A percentile compares a stretch with the other conserved stretches of the same genome.
Evolutionary conservation across 2,329 filamentous ascomycete species (phyloP).

Genomic region (Shiraia sp.): DNA sequence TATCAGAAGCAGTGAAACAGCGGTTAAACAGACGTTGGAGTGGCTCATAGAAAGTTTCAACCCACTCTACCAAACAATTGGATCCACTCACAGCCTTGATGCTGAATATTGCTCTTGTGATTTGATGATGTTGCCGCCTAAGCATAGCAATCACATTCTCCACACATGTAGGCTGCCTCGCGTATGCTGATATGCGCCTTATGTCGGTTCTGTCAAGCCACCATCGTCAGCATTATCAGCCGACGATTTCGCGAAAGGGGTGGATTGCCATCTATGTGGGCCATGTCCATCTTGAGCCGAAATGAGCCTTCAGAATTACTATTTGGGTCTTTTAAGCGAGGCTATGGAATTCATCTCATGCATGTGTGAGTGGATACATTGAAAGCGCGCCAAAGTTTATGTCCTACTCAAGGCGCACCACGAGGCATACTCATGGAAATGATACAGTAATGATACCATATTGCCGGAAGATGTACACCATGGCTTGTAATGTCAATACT

Average conservation of each 20-base stretch:
- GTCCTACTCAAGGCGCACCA: slow-evolving; percentile 6
- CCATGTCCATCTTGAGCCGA: neutral
- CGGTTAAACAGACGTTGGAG: neutral
- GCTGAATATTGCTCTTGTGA: too few relatives aligned
- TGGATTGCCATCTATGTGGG: neutral
- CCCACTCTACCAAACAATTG: too few relatives aligned
- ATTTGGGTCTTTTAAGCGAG: neutral
- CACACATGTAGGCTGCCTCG: neutral
- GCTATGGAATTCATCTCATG: slow-evolving; percentile 1
- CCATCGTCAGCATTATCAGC: slow-evolving; percentile 5
- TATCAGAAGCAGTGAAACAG: neutral
- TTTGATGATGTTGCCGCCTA: too few relatives aligned
- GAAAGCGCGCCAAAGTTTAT: slow-evolving; percentile 3
- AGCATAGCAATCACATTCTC: too few relatives aligned
- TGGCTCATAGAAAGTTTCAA: neutral
- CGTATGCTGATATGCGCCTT: neutral
- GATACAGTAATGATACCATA: neutral
- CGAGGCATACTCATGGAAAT: slow-evolving; percentile 10
- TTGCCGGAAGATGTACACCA: neutral
- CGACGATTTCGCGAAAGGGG: slow-evolving; percentile 3
- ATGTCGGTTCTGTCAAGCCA: slow-evolving; percentile 1
- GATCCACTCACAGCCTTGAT: too few relatives aligned
- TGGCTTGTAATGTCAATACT: neutral
- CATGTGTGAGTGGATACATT: neutral
- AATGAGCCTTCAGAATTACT: neutral